Conservation (phyloP, 2,329 filamentous ascomycete species). For the Xylogone sp. region DNA sequence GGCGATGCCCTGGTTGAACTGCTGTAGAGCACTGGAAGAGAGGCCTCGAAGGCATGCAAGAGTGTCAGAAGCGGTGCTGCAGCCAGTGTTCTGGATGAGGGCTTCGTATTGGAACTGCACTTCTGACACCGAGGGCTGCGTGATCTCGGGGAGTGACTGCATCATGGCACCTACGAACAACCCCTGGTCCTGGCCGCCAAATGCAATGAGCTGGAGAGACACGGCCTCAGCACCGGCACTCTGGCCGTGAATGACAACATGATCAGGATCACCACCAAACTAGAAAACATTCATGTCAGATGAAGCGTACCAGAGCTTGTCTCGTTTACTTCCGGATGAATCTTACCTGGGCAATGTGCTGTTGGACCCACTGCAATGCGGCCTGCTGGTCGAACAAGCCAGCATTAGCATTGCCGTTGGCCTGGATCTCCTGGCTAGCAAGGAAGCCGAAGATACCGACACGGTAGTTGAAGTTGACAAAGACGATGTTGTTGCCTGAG, state of each 20-base stretch:
- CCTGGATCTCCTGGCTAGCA: constrained; percentile 47
- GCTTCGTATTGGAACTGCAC: constrained; percentile 33
- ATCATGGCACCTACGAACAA: constrained; percentile 15
- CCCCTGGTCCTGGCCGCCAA: constrained; percentile 1
- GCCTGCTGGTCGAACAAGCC: constrained; percentile 60
- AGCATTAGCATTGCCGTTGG: constrained; percentile 53
- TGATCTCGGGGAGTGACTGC: constrained; percentile 30
- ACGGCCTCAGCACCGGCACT: constrained; percentile 40
- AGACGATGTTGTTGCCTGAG: constrained; percentile 41
- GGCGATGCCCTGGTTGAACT: constrained; percentile 25
- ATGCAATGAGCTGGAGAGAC: constrained; percentile 23
- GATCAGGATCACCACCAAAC: constrained; percentile 37
- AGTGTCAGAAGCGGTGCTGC: constrained; percentile 16
- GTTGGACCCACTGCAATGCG: constrained; percentile 54
- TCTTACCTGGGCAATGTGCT: constrained; percentile 45
- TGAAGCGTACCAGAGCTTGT: neutral
- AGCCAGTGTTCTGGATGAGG: constrained; percentile 27
- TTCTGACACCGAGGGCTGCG: constrained; percentile 27
- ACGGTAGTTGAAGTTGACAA: constrained; percentile 58
- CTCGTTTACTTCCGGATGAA: neutral
- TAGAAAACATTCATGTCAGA: neutral
- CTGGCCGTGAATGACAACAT: constrained; percentile 40
- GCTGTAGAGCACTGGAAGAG: constrained; percentile 29
- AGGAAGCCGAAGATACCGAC: constrained; percentile 59
- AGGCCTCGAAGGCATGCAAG: constrained; percentile 31